Base-by-base conservation (phyloP, 2,329 filamentous ascomycete species). In the Fusarium sp. region DNA sequence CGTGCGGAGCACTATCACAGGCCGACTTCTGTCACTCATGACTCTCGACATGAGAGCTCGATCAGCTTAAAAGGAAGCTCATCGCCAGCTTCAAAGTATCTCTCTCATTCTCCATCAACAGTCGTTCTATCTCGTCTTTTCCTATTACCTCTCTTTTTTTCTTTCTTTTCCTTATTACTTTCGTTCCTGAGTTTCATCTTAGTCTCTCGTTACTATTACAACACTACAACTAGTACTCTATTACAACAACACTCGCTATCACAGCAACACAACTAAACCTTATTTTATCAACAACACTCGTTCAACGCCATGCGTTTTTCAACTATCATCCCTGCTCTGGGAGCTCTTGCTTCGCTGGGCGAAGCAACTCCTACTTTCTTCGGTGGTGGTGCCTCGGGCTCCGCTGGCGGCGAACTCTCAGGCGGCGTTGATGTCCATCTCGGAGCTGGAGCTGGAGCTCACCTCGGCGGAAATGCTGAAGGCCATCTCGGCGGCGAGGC, bases 331-430 rank as follows among this genome's bases (percentile, higher is more conserved):
- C 68, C 68, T 18, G 37, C 63, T 37, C 18, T 70, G 52, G 67
- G 68, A 70, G 68, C 67, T 20, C 48, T 70, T 44, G 63, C 68
- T 52, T 70, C 68, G 46, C 55, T 68, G 43, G 63, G 49, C 59
- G 67, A 66, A 61, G 68, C 67, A 38, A 64, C 63, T 31, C 67
- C 68, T 18, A 70, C 68, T 46, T 57, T 70, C 47, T 3, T 70
- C 28, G 26, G 46, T 13, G 48, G 49, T 9, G 57, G 63, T 28
- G 59, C 39, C 35, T 60, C 52, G 29, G 62, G 60, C 37, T 56
- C 31, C 31, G 56, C 43, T 37, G 35, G 35, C n/a, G 58, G 56
- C 13, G 43, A 43, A 24, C 20, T 52, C 41, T 42, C 42, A 6
- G 61, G 48, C 21, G 54, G 54, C n/a, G 44, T 35, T 21, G 61